A percentile compares a stretch with the other conserved stretches of the same genome.
Conservation (phyloP, 129 eudicot species). For the Flaveria robusta region DNA sequence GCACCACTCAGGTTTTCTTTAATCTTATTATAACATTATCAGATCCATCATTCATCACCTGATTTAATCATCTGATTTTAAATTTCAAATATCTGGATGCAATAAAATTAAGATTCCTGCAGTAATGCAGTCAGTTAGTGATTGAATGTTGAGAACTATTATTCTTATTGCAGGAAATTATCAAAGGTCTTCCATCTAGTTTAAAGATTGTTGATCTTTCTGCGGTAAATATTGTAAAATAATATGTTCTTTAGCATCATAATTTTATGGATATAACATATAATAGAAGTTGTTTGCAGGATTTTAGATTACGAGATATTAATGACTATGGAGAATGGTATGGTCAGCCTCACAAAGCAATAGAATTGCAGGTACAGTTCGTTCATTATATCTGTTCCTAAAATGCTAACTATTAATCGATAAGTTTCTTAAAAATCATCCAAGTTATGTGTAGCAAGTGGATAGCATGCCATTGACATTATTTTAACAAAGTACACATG, state of each 20-base stretch:
- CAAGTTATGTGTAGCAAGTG: not conserved
- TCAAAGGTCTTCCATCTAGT: conserved; percentile 71
- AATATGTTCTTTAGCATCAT: not conserved
- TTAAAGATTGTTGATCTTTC: conserved; percentile 96
- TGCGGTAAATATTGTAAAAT: conserved; percentile 58
- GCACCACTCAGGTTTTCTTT: conserved; percentile 87
- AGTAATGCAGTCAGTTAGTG: not conserved
- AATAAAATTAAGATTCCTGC: not conserved
- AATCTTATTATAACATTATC: not conserved
- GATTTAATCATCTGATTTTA: not conserved
- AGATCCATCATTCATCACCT: conserved; percentile 7
- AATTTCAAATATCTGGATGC: not conserved
- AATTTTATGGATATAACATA: not conserved
- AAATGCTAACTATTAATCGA: not conserved
- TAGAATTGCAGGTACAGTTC: conserved; percentile 72
- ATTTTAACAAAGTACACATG: not conserved
- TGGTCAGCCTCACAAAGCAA: conserved; percentile 93
- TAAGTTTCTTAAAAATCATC: not conserved
- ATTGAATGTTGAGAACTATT: not conserved
- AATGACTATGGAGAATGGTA: conserved; percentile 95
- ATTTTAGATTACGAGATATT: conserved; percentile 77
- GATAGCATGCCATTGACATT: conserved; percentile 18
- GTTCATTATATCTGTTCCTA: conserved; percentile 7
- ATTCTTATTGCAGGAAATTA: conserved; percentile 69
- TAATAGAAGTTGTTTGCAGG: conserved; percentile 52